These are phyloP conservation scores for Arthrobotrys entomopaga DNA, from an alignment of 2,329 filamentous ascomycete species.

Conservation along the genomic window DNA sequence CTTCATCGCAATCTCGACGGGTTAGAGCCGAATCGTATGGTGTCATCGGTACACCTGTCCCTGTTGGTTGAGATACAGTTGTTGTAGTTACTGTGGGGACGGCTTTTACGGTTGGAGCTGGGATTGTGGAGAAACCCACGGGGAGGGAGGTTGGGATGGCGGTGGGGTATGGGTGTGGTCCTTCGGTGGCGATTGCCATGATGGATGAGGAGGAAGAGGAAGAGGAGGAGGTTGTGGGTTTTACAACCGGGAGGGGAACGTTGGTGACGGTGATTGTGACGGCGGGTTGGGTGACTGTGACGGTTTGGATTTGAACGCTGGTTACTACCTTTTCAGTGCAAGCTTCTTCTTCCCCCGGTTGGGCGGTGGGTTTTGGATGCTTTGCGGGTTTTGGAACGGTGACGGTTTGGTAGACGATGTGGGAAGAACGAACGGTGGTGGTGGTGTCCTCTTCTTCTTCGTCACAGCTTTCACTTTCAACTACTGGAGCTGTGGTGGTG, in stretches of 20 bases:
- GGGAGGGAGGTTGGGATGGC: constrained; percentile 2
- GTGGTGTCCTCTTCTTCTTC: constrained; percentile 35
- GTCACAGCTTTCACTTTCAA: too few species aligned
- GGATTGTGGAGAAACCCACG: constrained; percentile 30
- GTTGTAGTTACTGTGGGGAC: constrained; percentile 14
- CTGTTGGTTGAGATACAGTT: constrained; percentile 22
- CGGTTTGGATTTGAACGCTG: constrained; percentile 24
- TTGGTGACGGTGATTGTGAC: constrained; percentile 41
- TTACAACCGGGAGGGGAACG: neutral
- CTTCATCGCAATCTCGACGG: constrained; percentile 43
- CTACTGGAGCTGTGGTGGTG: constrained; percentile 36
- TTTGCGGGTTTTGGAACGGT: neutral
- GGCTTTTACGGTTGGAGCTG: constrained; percentile 2
- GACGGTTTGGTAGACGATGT: neutral
- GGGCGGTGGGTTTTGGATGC: constrained; percentile 10
- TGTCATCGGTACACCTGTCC: constrained; percentile 39
- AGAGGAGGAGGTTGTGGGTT: neutral
- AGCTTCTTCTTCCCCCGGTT: constrained; percentile 10
- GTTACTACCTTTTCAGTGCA: constrained; percentile 21
- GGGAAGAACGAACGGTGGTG: neutral
- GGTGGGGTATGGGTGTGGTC: neutral
- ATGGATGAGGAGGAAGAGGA: too few species aligned
- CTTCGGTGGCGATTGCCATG: constrained; percentile 5
- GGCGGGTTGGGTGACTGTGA: constrained; percentile 13
- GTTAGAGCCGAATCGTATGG: constrained; percentile 39